A percentile compares a stretch with the other conserved stretches of the same genome.
Evolutionary conservation across 2,329 filamentous ascomycete genomes (phyloP).

Genomic region (Aureobasidium melanogenum): DNA sequence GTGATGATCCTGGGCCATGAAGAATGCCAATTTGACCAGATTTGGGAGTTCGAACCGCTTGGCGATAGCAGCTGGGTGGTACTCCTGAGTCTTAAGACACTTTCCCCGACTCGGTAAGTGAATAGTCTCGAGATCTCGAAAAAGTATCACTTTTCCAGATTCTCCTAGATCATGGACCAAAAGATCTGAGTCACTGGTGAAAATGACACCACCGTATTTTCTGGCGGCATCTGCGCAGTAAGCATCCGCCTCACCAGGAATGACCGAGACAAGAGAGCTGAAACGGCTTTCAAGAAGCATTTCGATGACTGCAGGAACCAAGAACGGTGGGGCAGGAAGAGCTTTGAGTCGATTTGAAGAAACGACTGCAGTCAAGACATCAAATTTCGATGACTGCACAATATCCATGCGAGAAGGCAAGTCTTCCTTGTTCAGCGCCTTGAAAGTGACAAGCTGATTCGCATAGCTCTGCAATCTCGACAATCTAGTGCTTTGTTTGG

Average conservation of each 20-base stretch:
- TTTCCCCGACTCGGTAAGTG: conserved; percentile 25
- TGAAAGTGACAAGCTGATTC: conserved; percentile 45
- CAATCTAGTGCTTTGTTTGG: conserved; percentile 56
- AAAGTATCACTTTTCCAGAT: conserved; percentile 55
- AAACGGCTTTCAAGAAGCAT: conserved; percentile 42
- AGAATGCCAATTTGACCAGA: conserved; percentile 33
- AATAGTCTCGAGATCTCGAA: conserved; percentile 50
- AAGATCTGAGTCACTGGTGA: conserved; percentile 85
- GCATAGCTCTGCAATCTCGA: conserved; percentile 52
- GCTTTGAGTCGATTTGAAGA: conserved; percentile 22
- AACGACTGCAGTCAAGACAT: conserved; percentile 11
- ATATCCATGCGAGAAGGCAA: conserved; percentile 19
- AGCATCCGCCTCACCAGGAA: conserved; percentile 76
- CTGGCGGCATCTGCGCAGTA: conserved; percentile 63
- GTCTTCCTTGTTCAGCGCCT: conserved; percentile 22
- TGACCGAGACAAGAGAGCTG: conserved; percentile 45
- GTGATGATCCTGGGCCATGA: conserved; percentile 27
- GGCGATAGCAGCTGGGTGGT: conserved; percentile 37
- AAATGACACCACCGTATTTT: conserved; percentile 46
- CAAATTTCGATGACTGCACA: not conserved
- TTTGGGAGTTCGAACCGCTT: conserved; percentile 35
- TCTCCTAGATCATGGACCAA: conserved; percentile 61
- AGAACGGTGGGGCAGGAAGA: conserved; percentile 54
- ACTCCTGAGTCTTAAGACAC: conserved; percentile 22
- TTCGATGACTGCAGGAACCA: conserved; percentile 71